phyloP scores from a whole-genome alignment of 148 eudicot genomes.

The Persicaria tinctoria region DNA sequence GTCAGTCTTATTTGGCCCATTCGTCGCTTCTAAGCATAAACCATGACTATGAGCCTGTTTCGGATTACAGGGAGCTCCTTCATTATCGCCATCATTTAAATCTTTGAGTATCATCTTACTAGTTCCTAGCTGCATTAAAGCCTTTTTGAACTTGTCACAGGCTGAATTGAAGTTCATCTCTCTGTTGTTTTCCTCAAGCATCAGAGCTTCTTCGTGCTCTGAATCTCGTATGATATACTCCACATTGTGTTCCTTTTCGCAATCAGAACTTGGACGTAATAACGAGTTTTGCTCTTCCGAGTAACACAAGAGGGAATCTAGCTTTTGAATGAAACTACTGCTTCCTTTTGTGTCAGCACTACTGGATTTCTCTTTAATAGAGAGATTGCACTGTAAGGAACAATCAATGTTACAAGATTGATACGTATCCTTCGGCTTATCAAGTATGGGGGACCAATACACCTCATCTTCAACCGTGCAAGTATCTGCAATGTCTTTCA shows the following conservation, averaged over 20 bases:
- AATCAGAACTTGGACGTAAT: slow-evolving; percentile 19
- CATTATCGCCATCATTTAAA: slow-evolving; percentile 7
- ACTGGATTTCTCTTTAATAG: not conserved
- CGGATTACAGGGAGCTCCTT: slow-evolving; percentile 1
- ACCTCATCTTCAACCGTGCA: slow-evolving; percentile 25
- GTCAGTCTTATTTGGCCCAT: not conserved
- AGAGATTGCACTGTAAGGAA: slow-evolving; percentile 6
- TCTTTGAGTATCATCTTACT: slow-evolving; percentile 30
- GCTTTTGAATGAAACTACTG: slow-evolving; percentile 16
- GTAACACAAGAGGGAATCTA: slow-evolving; percentile 22
- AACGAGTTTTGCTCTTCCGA: slow-evolving; percentile 32
- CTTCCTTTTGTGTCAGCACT: not conserved
- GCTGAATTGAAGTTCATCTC: slow-evolving; percentile 23
- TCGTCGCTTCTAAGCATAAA: not conserved
- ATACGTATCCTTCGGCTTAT: slow-evolving; percentile 21
- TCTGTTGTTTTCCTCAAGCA: slow-evolving; percentile 19
- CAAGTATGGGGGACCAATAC: slow-evolving; percentile 15
- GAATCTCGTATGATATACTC: slow-evolving; percentile 1
- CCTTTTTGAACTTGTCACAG: slow-evolving; percentile 25
- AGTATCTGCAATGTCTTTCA: slow-evolving; percentile 25
- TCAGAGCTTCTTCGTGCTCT: slow-evolving; percentile 15
- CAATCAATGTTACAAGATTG: not conserved
- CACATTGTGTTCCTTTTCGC: slow-evolving; percentile 18
- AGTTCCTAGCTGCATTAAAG: slow-evolving; percentile 25
- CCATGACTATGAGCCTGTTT: not conserved